Evolutionary conservation across 345 rosid genomes (phyloP), one percentile per base, ranked within the genome.

Genomic region (Citrus cavaleriei): DNA sequence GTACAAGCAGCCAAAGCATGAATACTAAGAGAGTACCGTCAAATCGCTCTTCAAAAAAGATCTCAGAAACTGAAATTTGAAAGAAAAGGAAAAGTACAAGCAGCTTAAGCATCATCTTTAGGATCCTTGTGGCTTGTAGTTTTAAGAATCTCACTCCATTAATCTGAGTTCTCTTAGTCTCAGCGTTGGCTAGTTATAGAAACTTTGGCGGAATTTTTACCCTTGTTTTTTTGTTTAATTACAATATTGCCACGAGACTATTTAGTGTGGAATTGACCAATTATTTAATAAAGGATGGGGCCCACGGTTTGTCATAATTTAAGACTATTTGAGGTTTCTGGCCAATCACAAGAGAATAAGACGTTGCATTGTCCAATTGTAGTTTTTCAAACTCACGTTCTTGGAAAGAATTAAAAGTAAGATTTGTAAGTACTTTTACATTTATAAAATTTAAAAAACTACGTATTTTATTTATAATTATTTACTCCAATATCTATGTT

Each of bases 291-390:
- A 0, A 7, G 18, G 18, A 25, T 25, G 12, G 66, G 77, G 9
- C 27, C 57, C 34, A 60, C 25, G 42, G 22, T n/a, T 65, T 13
- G 28, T 22, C 19, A 58, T 49, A n/a, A 30, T 12, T 64, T 46
- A 8, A 51, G 46, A 65, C 71, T 30, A 7, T 46, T 10, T 42
- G 58, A 62, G 27, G 71, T 10, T 65, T 42, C 2, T 13, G 19
- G 35, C 79, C 72, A 76, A 51, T 76, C 19, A 66, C 37, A 54
- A n/a, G 42, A 14, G 16, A 66, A 64, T 49, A 13, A 66, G 65
- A 76, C 72, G 72, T 66, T 34, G 79, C 72, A 66, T 34, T 34
- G 54, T 34, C 72, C 79, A 76, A 66, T 76, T 76, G 46, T 42
- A 32, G 54, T 4, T 25, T 2, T 27, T 25, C 27, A 28, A 57